Base-by-base conservation (phyloP, 2,329 filamentous ascomycete genomes). In the Ascochyta viciae-villosae region DNA sequence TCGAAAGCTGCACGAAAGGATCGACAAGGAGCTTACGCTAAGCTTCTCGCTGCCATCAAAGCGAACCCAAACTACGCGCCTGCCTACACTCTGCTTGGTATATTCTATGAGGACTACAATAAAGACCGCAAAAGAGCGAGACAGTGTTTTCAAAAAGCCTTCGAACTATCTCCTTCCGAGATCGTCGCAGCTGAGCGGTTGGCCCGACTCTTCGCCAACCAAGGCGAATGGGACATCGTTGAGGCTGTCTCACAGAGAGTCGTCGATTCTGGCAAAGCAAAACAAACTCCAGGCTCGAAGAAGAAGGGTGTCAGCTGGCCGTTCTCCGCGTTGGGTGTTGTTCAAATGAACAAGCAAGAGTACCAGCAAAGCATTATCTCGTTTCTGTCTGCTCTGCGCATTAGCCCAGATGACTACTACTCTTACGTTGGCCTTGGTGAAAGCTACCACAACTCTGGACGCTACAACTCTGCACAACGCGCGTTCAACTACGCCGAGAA, bases 341-440 rank as follows among this genome's bases (percentile, higher is more conserved):
- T 96, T 1, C 92, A 98, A 74, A 85, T 98, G 72, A 97, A 96
- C 77, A 95, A 92, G 72, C 92, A 96, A 72, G 92, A 96, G 57
- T 98, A 94, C 66, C 81, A 88, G 63, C 90, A 91, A 71, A 92
- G 92, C 33, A 92, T 98, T 50, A 88, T 94, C 8, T 96, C 92
- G 0, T 99, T 98, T 74, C 90, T 98, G 69, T 87, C 91, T 1
- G 93, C 95, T 10, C 81, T 99, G 31, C 85, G 94, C 49, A 90
- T 96, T 43, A 86, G 87, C 2, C 92, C 93, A 0, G 81, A 88
- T 38, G 92, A 98, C 74, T 98, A 98, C 70, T 90, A 99, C 76
- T 96, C 91, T 0, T 99, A 94, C 87, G 90, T 99, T 23, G 95
- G 95, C 1, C 83, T 99, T 1, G 95, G 94, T n/a, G 95, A 99